These are phyloP conservation scores for Claviceps sp. DNA, from an alignment of 2,329 filamentous ascomycete genomes.

Conservation along the genomic window DNA sequence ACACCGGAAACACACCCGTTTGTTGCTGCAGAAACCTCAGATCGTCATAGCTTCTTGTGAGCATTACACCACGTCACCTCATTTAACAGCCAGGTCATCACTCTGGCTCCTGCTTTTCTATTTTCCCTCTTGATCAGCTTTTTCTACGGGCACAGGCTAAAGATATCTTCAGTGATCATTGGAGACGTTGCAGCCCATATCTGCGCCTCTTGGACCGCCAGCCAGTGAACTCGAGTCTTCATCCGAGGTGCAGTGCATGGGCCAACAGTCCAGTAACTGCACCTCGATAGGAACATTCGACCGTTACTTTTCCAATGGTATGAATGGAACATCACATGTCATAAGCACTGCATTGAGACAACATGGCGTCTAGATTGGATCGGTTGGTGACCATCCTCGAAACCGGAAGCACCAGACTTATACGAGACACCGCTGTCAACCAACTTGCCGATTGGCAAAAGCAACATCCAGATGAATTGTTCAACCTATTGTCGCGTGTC, in stretches of 20 bases:
- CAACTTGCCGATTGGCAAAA: slow-evolving; percentile 97
- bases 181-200: background rate
- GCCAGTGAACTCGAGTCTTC: background rate
- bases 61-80: background rate
- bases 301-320: background rate
- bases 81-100: background rate
- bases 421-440: slow-evolving; percentile 91
- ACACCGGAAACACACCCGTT: background rate
- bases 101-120: background rate
- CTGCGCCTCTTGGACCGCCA: background rate
- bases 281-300: slow-evolving; percentile 6
- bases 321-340: slow-evolving; percentile 8
- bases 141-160: background rate
- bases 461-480: slow-evolving; percentile 91
- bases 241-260: slow-evolving; percentile 9
- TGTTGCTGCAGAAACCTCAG: background rate
- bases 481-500: slow-evolving; percentile 84
- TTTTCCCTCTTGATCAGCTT: background rate
- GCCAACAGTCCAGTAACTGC: slow-evolving; percentile 8
- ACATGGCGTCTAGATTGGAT: slow-evolving; percentile 48
- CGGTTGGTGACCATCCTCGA: slow-evolving; percentile 84
- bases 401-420: slow-evolving; percentile 90
- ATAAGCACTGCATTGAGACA: slow-evolving; percentile 10
- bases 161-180: background rate
- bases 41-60: background rate